phyloP scores from a whole-genome alignment of 2,329 filamentous ascomycete species.

The Ceratocystis alfenasii region DNA sequence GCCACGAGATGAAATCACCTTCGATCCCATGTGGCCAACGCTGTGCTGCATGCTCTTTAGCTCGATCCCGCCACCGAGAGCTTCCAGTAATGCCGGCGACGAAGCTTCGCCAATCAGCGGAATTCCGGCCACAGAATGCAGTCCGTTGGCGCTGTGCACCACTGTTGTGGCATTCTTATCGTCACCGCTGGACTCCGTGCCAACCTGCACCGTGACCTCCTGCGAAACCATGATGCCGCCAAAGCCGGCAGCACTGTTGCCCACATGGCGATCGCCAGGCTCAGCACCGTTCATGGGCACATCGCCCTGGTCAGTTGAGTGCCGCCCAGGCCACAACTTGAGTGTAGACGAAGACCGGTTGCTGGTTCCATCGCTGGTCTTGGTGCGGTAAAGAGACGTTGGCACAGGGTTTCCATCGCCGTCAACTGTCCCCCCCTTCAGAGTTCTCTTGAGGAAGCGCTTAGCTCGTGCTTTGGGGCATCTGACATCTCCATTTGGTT shows the following conservation, averaged over 20 bases:
- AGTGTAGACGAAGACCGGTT: slow-evolving; percentile 29
- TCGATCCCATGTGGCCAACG: slow-evolving; percentile 27
- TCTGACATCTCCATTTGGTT: background rate
- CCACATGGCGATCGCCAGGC: slow-evolving; percentile 15
- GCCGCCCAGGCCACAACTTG: slow-evolving; percentile 28
- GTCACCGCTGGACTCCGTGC: slow-evolving; percentile 29
- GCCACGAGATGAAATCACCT: slow-evolving; percentile 23
- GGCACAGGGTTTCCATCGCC: slow-evolving; percentile 28
- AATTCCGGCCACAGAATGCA: slow-evolving; percentile 11
- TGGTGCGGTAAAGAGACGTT: slow-evolving; percentile 22
- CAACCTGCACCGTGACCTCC: slow-evolving; percentile 41
- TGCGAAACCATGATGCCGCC: slow-evolving; percentile 52
- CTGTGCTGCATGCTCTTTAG: slow-evolving; percentile 24
- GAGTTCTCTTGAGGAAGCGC: slow-evolving; percentile 18
- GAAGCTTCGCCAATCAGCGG: slow-evolving; percentile 19
- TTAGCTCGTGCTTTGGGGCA: background rate
- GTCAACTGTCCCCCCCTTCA: slow-evolving; percentile 24
- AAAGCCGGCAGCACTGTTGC: slow-evolving; percentile 26
- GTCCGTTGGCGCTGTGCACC: slow-evolving; percentile 4
- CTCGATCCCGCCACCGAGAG: slow-evolving; percentile 16
- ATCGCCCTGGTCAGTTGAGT: slow-evolving; percentile 14
- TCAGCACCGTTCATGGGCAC: background rate
- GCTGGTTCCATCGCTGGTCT: slow-evolving; percentile 25
- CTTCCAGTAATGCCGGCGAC: slow-evolving; percentile 1
- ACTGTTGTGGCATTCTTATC: slow-evolving; percentile 1